Evolutionary conservation across 768 basidiomycete species (phyloP).

Genomic region (Lentinula sp.): DNA sequence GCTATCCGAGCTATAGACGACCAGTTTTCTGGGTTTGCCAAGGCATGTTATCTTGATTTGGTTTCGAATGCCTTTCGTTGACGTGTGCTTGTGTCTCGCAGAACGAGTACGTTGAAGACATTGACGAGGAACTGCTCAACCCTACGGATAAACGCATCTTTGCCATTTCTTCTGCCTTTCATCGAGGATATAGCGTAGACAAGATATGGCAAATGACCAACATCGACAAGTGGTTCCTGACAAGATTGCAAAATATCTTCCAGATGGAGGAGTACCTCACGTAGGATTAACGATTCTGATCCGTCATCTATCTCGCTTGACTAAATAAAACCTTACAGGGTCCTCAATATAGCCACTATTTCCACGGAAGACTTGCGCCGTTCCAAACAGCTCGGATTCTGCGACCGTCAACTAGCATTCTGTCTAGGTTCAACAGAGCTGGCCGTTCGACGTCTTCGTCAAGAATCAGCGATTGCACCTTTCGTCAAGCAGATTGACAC

Average conservation of each 20-base stretch:
- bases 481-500: conserved; percentile 99
- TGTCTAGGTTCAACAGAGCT: conserved; percentile 89
- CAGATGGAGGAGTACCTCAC: conserved; percentile 71
- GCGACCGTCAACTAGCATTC: conserved; percentile 81
- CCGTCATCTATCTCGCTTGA: background rate
- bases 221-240: conserved; percentile 99
- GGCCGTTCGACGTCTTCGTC: conserved; percentile 83
- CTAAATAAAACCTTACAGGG: conserved; percentile 27
- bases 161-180: conserved; percentile 91
- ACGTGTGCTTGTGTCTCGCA: conserved; percentile 20
- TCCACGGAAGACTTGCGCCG: conserved; percentile 59
- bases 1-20: conserved; percentile 97
- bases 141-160: conserved; percentile 98
- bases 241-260: conserved; percentile 77
- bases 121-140: conserved; percentile 89
- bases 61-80: background rate
- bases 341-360: conserved; percentile 60
- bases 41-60: conserved; percentile 34
- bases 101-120: conserved; percentile 85
- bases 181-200: conserved; percentile 89
- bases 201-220: conserved; percentile 98
- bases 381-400: conserved; percentile 94
- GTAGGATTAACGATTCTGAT: conserved; percentile 37
- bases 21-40: conserved; percentile 87
- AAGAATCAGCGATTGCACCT: conserved; percentile 76